Evolutionary conservation across 495 filamentous ascomycete species (phyloP), one percentile per base, ranked within the genome.

Genomic region (Penicillium arizonense): DNA sequence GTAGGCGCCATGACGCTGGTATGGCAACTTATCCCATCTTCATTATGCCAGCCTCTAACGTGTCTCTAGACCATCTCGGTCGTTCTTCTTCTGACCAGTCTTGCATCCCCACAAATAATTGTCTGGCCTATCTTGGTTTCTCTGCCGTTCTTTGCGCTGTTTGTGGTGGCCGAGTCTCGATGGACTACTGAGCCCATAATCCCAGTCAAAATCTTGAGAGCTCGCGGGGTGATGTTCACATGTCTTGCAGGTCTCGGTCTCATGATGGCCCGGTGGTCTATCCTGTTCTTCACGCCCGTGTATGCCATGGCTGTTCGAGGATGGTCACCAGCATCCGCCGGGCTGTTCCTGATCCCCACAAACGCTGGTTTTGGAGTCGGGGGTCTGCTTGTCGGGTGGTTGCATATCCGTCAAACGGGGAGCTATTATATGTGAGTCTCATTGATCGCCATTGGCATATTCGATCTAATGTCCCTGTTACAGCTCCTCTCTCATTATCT

Each of bases 201-300:
- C 47, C 89, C 89, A 0, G 68, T 90, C 20, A 38, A 72, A 4
- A 70, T 91, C 9, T 75, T 91, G 34, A 71, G 71, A 33, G 83
- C 82, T 42, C 80, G 85, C 13, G 83, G 81, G 26, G 82, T 85
- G 2, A 67, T 90, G 2, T 62, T 90, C 10, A 86, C 84, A 9
- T 91, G 87, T 58, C 44, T 90, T 13, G 76, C 83, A 1, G 87
- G 87, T 35, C 74, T 88, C 0, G 79, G 82, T 24, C 79, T 88
- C 59, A 91, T 91, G 87, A 82, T 87, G 67, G 77, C 86, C 5
- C 84, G 88, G 36, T 91, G 87, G 87, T 72, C 75, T 4, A 77
- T 91, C n/a, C 72, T 93, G 6, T 91, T 90, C 68, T 91, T 87
- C 71, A 77, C 83, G 0, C 89, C 89, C 0, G 81, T 87, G 26